Evolutionary conservation across 2,329 filamentous ascomycete genomes (phyloP).

Genomic region (Nigrograna mackinnonii): DNA sequence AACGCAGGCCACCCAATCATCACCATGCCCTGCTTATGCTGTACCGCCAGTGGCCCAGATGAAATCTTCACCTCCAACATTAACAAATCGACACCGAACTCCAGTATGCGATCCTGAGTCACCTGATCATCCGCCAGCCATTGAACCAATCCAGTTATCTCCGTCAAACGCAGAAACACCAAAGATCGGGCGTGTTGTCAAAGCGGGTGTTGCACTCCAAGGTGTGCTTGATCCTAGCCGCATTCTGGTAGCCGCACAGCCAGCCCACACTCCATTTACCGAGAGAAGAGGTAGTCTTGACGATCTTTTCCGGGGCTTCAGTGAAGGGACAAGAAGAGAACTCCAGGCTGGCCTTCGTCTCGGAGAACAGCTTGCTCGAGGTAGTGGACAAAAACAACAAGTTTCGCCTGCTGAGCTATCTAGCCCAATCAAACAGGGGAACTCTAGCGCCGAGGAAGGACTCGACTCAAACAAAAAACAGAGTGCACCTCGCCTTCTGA

Average conservation of each 20-base stretch:
- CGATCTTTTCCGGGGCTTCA: conserved; percentile 43
- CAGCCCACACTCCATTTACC: neutral
- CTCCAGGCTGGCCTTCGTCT: conserved; percentile 42
- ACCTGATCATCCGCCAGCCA: conserved; percentile 33
- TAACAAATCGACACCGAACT: conserved; percentile 26
- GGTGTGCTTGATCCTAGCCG: conserved; percentile 36
- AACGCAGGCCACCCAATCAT: neutral
- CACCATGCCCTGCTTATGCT: neutral
- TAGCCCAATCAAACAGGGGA: conserved; percentile 17
- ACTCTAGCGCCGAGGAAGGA: conserved; percentile 6
- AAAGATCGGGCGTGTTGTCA: conserved; percentile 38
- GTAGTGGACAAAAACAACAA: conserved; percentile 18
- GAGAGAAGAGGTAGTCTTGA: conserved; percentile 32
- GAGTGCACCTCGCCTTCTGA: conserved; percentile 33
- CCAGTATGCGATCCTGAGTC: conserved; percentile 28
- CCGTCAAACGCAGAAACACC: conserved; percentile 31
- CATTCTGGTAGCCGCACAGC: conserved; percentile 21
- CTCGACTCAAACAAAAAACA: conserved; percentile 26
- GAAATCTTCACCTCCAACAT: conserved; percentile 15
- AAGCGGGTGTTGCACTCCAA: conserved; percentile 42
- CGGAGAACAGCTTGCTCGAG: conserved; percentile 40
- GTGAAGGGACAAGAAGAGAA: conserved; percentile 41
- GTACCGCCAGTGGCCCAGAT: conserved; percentile 5
- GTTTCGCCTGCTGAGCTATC: conserved; percentile 18
- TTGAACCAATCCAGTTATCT: conserved; percentile 19